These are phyloP conservation scores for Globisporangium recalcitrans DNA, from an alignment of 352 stramenopile species.

Conservation along the genomic window DNA sequence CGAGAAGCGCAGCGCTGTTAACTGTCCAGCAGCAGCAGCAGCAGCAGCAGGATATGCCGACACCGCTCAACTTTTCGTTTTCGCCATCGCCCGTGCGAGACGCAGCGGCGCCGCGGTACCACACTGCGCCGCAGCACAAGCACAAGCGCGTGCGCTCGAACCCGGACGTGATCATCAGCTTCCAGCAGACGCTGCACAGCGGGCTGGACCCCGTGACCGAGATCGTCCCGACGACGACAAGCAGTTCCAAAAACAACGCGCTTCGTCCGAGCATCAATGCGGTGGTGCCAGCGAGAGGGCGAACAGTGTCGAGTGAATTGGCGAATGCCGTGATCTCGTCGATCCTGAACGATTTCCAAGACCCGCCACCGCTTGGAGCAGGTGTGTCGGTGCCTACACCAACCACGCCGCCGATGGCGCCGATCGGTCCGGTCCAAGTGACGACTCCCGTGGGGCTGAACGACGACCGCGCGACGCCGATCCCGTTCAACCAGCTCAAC, in stretches of 20 bases:
- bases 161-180: slow-evolving; percentile 42
- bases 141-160: slow-evolving; percentile 63
- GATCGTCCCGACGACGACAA: not conserved
- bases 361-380: slow-evolving; percentile 2
- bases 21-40: slow-evolving; percentile 10
- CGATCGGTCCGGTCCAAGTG: slow-evolving; percentile 30
- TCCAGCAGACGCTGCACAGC: slow-evolving; percentile 15
- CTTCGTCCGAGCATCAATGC: slow-evolving; percentile 9
- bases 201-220: slow-evolving; percentile 2
- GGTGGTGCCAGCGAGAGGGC: not conserved
- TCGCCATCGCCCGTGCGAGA: not conserved
- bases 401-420: not conserved
- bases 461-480: slow-evolving; percentile 9
- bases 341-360: slow-evolving; percentile 22
- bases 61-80: slow-evolving; percentile 24
- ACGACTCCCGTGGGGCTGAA: slow-evolving; percentile 15
- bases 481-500: slow-evolving; percentile 17
- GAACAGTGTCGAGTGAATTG: slow-evolving; percentile 8
- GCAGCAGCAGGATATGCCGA: slow-evolving; percentile 32
- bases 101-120: slow-evolving; percentile 23
- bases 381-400: not conserved
- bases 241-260: not conserved
- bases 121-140: slow-evolving; percentile 42
- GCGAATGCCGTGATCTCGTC: slow-evolving; percentile 24
- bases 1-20: slow-evolving; percentile 15